Evolutionary conservation across 352 stramenopile genomes (phyloP).

Genomic region (Globisporangium barbulae): DNA sequence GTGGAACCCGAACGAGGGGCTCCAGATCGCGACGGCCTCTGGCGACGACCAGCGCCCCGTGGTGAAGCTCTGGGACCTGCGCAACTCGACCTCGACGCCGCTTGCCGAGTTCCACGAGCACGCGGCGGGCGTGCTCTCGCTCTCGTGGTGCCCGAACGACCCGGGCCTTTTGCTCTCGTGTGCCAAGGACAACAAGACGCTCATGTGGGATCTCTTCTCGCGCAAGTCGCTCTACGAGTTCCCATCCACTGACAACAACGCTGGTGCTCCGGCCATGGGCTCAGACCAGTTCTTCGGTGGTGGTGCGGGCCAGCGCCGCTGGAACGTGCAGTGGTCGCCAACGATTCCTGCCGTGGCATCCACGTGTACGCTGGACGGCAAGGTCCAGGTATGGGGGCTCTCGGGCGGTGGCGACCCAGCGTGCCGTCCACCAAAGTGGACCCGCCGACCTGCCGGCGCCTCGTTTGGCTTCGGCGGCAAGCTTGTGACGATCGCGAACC

Average conservation of each 20-base stretch:
- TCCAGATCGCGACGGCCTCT: slow-evolving; percentile 96
- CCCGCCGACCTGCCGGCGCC: slow-evolving; percentile 85
- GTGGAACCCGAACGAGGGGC: slow-evolving; percentile 98
- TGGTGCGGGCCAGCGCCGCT: slow-evolving; percentile 81
- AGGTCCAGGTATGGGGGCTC: slow-evolving; percentile 92
- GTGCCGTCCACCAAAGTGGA: slow-evolving; percentile 94
- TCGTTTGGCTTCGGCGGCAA: slow-evolving; percentile 97
- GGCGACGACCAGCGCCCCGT: slow-evolving; percentile 94
- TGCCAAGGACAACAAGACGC: slow-evolving; percentile 97
- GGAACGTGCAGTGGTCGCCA: slow-evolving; percentile 96
- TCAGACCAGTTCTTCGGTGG: slow-evolving; percentile 81
- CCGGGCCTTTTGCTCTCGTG: slow-evolving; percentile 91
- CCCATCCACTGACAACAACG: slow-evolving; percentile 54
- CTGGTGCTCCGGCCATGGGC: slow-evolving; percentile 54
- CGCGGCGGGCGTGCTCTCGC: slow-evolving; percentile 93
- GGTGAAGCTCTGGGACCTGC: slow-evolving; percentile 97
- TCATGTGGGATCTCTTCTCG: slow-evolving; percentile 97
- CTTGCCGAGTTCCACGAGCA: slow-evolving; percentile 95
- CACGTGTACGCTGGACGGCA: slow-evolving; percentile 97
- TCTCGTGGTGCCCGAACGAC: slow-evolving; percentile 98
- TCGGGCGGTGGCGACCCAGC: slow-evolving; percentile 72
- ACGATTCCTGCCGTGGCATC: slow-evolving; percentile 92
- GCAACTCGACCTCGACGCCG: slow-evolving; percentile 96
- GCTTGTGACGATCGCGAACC: slow-evolving; percentile 88
- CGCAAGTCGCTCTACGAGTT: slow-evolving; percentile 94